Conservation (phyloP, 2,329 filamentous ascomycete species). For the Hymenotorrendiella dingleyae region DNA sequence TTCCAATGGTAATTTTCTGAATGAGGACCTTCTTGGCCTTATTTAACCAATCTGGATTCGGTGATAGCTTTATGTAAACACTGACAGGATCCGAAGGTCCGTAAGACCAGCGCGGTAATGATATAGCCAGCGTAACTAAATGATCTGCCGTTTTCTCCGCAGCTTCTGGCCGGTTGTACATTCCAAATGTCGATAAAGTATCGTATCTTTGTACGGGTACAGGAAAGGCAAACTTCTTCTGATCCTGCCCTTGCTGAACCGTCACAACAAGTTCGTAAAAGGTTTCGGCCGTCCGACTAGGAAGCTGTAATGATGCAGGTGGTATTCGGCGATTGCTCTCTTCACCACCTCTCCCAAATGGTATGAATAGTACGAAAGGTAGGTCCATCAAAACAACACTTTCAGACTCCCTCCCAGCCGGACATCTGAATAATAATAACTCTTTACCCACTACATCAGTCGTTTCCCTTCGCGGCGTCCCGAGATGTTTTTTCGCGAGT, state of each 20-base stretch:
- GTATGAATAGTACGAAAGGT: constrained; percentile 95
- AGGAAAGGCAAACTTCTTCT: constrained; percentile 87
- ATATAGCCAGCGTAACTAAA: constrained; percentile 85
- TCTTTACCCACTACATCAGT: constrained; percentile 94
- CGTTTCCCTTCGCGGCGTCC: constrained; percentile 83
- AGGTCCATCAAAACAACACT: constrained; percentile 93
- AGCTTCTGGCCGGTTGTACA: constrained; percentile 95
- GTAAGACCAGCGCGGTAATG: constrained; percentile 92
- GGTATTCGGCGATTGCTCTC: constrained; percentile 87
- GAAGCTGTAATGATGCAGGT: constrained; percentile 83
- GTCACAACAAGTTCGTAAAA: constrained; percentile 95
- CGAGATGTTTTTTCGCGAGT: constrained; percentile 84
- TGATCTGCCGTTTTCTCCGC: constrained; percentile 84
- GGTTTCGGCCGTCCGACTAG: constrained; percentile 91
- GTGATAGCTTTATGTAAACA: constrained; percentile 89
- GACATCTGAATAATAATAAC: constrained; percentile 83
- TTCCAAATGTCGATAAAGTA: constrained; percentile 95
- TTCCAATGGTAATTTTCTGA: constrained; percentile 84
- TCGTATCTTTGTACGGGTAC: constrained; percentile 91
- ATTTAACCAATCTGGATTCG: constrained; percentile 83
- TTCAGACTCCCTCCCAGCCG: constrained; percentile 77
- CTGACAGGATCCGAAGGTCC: constrained; percentile 91
- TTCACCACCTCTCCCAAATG: constrained; percentile 84
- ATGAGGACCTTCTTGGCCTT: constrained; percentile 92
- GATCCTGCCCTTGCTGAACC: constrained; percentile 83